Evolutionary conservation across 345 rosid genomes (phyloP).

Genomic region (Lepidium didymum): DNA sequence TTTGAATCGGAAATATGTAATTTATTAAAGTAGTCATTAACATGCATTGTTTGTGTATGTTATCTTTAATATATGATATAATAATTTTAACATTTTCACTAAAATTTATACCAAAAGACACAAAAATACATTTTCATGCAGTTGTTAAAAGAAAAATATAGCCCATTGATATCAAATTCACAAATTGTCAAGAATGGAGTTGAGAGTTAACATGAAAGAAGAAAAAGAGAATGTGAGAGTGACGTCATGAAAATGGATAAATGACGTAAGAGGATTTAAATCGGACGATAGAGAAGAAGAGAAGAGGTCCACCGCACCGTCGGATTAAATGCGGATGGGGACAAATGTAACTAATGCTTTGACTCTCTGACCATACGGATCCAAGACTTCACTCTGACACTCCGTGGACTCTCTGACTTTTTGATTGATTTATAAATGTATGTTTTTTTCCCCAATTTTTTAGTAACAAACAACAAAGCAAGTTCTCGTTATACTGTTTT

Average conservation of each 20-base stretch:
- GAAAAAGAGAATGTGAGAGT: neutral
- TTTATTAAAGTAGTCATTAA: too few relatives aligned
- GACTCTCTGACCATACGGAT: slow-evolving; percentile 46
- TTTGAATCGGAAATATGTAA: too few relatives aligned
- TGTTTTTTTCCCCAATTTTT: neutral
- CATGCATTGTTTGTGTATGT: too few relatives aligned
- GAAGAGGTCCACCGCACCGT: slow-evolving; percentile 56
- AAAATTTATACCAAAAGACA: neutral
- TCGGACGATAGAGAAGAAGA: slow-evolving; percentile 16
- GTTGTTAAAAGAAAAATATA: neutral
- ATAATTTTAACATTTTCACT: too few relatives aligned
- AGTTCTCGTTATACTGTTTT: neutral
- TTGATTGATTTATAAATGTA: slow-evolving; percentile 1
- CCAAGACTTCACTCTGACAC: slow-evolving; percentile 32
- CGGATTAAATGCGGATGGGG: slow-evolving; percentile 37
- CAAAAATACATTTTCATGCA: neutral
- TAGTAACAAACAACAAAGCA: neutral
- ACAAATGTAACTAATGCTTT: slow-evolving; percentile 15
- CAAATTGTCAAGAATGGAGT: neutral
- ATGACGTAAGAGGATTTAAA: slow-evolving; percentile 9
- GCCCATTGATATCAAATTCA: neutral
- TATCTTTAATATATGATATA: too few relatives aligned
- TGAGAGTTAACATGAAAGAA: neutral
- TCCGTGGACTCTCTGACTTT: slow-evolving; percentile 54
- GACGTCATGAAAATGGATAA: slow-evolving; percentile 2